These are phyloP conservation scores for Drechmeria coniospora DNA, from an alignment of 2,329 filamentous ascomycete genomes.

Conservation along the genomic window DNA sequence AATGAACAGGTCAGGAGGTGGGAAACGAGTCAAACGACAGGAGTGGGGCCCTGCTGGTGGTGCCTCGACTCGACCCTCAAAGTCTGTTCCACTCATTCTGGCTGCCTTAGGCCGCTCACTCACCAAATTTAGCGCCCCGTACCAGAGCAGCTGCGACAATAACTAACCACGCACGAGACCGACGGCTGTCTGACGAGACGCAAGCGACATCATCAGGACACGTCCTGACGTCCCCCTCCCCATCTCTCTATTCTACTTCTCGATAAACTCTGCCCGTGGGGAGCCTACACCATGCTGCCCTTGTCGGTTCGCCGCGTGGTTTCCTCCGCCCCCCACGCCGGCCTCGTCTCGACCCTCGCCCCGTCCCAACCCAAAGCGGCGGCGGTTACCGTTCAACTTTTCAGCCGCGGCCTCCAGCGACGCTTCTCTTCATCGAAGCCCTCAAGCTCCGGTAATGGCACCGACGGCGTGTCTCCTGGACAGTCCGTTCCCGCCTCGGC, in stretches of 20 bases:
- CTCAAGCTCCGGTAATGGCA: constrained; percentile 42
- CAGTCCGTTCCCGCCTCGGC: constrained; percentile 33
- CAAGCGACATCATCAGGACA: constrained; percentile 18
- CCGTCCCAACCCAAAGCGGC: constrained; percentile 24
- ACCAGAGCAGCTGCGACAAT: too few species aligned
- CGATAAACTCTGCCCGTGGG: constrained; percentile 4
- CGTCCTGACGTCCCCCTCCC: constrained; percentile 11
- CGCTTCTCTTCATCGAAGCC: constrained; percentile 47
- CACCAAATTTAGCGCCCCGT: too few species aligned
- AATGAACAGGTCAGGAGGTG: too few species aligned
- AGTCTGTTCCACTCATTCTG: too few species aligned
- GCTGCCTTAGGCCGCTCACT: constrained; percentile 19
- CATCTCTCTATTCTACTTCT: constrained; percentile 6
- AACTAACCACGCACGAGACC: too few species aligned
- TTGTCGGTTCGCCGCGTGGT: constrained; percentile 40
- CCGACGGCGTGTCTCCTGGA: constrained; percentile 32
- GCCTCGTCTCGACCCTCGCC: constrained; percentile 25
- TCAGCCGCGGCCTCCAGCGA: constrained; percentile 31
- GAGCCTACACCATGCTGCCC: constrained; percentile 32
- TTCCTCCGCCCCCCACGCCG: constrained; percentile 28
- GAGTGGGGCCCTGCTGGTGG: too few species aligned
- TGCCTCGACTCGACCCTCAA: too few species aligned
- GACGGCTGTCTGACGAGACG: constrained; percentile 16
- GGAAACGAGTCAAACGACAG: too few species aligned
- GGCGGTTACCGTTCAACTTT: constrained; percentile 18